These are phyloP conservation scores for Hypomyces rosellus DNA, from an alignment of 2,329 filamentous ascomycete species.

Conservation along the genomic window DNA sequence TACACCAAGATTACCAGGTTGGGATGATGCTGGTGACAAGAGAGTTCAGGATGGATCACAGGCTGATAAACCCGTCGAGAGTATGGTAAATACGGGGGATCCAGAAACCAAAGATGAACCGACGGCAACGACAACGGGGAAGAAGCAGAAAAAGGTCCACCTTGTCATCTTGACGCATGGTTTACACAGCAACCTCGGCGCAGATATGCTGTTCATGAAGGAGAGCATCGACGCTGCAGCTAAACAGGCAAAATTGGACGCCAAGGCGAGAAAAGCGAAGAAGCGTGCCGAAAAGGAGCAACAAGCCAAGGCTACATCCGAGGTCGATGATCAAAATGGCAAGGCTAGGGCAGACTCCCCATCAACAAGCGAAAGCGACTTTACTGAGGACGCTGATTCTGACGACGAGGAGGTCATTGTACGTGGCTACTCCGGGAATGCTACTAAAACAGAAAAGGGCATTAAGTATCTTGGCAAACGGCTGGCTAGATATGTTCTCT, in stretches of 20 bases:
- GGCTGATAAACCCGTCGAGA: constrained; percentile 29
- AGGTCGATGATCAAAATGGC: constrained; percentile 9
- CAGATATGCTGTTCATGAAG: constrained; percentile 95
- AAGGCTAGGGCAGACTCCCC: constrained; percentile 5
- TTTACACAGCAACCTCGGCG: constrained; percentile 88
- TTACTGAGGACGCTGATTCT: constrained; percentile 48
- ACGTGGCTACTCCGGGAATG: constrained; percentile 83
- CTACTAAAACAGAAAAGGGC: constrained; percentile 82
- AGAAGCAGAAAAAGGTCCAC: constrained; percentile 73
- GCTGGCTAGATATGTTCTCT: constrained; percentile 82
- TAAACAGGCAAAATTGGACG: constrained; percentile 64
- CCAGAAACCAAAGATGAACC: constrained; percentile 21
- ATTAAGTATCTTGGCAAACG: constrained; percentile 97
- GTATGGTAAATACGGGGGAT: constrained; percentile 27
- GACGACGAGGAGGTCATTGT: constrained; percentile 84
- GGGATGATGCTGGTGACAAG: constrained; percentile 39
- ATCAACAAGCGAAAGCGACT: constrained; percentile 15
- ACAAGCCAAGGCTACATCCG: background rate
- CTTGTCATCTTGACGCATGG: constrained; percentile 91
- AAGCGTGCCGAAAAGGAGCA: constrained; percentile 29
- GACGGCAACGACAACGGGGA: constrained; percentile 14
- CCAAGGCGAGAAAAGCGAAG: constrained; percentile 52
- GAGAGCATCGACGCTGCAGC: constrained; percentile 89
- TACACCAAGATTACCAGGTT: constrained; percentile 72
- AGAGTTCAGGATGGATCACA: constrained; percentile 17